Evolutionary conservation across 164 flowering plant genomes (phyloP), one percentile per base, ranked within the genome.

Genomic region (Macadamia integrifolia): DNA sequence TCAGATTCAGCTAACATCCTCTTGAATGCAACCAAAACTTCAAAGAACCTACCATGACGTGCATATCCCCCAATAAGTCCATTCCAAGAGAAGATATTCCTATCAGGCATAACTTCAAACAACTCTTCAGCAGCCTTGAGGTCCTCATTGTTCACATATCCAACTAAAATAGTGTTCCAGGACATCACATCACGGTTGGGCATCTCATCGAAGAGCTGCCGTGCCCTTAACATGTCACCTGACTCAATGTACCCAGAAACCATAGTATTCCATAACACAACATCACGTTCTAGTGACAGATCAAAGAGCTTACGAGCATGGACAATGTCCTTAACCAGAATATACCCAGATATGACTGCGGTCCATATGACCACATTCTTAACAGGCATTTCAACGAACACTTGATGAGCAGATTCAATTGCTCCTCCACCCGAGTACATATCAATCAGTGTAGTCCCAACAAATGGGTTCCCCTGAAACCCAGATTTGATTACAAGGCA

Each of bases 311-410:
- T 6, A 58, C 84, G 78, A 0, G 97, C 92, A 60, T 72, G 74
- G 9, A 15, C 72, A 62, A 88, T 17, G 23, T 84, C 80, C 31
- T 76, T 75, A 52, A 57, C 69, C 49, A 57, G 74, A 65, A 88
- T 76, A 66, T 79, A 86, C 3, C 77, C 89, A 31, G 67, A 32
- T 1, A 90, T 76, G 75, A 90, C 84, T 1, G 87, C 62, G 64
- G 96, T 90, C 89, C 92, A 87, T 2, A 86, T 80, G 65, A 87
- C 83, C 9, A 88, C 84, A 80, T 88, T 86, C 70, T 80, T 87
- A 46, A 61, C 66, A 8, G 76, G 69, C 88, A 90, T 85, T 67
- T 82, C 91, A n/a, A 30, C 59, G 61, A 90, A 90, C 71, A 81
- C 80, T 62, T 65, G 66, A 65, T 76, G 68, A 44, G 96, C 90